Evolutionary conservation across 1,284 basidiomycete species (phyloP).

Genomic region (Ceratobasidium sp.): DNA sequence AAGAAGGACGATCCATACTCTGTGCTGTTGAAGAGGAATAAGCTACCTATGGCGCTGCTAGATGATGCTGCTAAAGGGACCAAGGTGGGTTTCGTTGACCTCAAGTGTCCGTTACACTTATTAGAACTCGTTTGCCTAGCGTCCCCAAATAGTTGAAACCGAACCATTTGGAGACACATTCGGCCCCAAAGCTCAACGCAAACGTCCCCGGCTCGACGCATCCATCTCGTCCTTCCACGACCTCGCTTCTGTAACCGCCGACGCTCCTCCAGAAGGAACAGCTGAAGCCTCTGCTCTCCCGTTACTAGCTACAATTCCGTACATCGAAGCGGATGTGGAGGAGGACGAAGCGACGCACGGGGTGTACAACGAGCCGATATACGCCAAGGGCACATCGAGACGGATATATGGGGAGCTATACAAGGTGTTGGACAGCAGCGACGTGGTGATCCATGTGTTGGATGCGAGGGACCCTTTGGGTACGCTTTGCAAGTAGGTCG

Average conservation of each 20-base stretch:
- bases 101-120: constrained; percentile 2
- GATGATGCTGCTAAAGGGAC: constrained; percentile 83
- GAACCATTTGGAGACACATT: constrained; percentile 94
- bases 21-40: constrained; percentile 89
- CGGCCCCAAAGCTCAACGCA: constrained; percentile 92
- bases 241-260: constrained; percentile 62
- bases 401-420: constrained; percentile 98
- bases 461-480: constrained; percentile 97
- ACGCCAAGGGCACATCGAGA: constrained; percentile 90
- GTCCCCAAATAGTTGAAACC: constrained; percentile 90
- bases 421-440: constrained; percentile 99
- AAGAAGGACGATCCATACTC: constrained; percentile 95
- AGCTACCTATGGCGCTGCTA: constrained; percentile 92
- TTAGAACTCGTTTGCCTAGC: constrained; percentile 58
- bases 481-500: constrained; percentile 82
- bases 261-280: constrained; percentile 52
- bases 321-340: constrained; percentile 50
- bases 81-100: constrained; percentile 66
- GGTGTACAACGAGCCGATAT: constrained; percentile 81
- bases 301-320: constrained; percentile 33
- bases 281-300: constrained; percentile 54
- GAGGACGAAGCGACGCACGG: constrained; percentile 57
- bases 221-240: constrained; percentile 83
- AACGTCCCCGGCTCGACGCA: constrained; percentile 81
- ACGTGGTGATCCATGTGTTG: constrained; percentile 95